These are phyloP conservation scores for Aurifilum marmelostoma DNA, from an alignment of 2,329 filamentous ascomycete genomes.

Conservation along the genomic window DNA sequence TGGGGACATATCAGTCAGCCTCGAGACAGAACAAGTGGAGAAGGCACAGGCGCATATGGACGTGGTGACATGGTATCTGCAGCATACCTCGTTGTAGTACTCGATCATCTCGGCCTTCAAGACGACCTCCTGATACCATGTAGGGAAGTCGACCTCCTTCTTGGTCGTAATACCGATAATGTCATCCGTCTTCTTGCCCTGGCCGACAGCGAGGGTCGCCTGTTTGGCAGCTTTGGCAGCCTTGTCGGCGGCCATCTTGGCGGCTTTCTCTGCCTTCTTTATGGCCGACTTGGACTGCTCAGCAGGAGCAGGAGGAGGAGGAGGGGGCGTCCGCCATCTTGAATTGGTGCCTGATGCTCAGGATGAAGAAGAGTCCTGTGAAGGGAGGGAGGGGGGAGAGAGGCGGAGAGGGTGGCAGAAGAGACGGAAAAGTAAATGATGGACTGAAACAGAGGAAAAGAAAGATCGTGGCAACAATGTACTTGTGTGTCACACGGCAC, in stretches of 20 bases:
- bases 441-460: background rate
- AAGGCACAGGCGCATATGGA: no score
- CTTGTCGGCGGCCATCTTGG: slow-evolving; percentile 63
- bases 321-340: slow-evolving; percentile 34
- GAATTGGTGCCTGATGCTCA: slow-evolving; percentile 23
- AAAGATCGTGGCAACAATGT: background rate
- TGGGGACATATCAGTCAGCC: slow-evolving; percentile 2
- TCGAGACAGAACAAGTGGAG: background rate
- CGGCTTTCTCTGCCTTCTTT: slow-evolving; percentile 69
- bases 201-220: slow-evolving; percentile 53
- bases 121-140: slow-evolving; percentile 96
- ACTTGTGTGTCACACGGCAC: slow-evolving; percentile 18
- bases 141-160: slow-evolving; percentile 78
- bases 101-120: slow-evolving; percentile 97
- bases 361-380: background rate
- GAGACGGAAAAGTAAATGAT: background rate
- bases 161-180: slow-evolving; percentile 87
- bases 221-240: slow-evolving; percentile 65
- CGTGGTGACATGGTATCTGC: background rate
- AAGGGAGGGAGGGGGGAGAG: background rate
- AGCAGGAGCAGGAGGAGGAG: slow-evolving; percentile 22
- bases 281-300: slow-evolving; percentile 64
- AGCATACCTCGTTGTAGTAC: slow-evolving; percentile 68
- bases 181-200: slow-evolving; percentile 64
- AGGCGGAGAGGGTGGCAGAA: background rate